These are phyloP conservation scores for Sclerotinia borealis DNA, from an alignment of 2,329 filamentous ascomycete genomes.

Conservation along the genomic window DNA sequence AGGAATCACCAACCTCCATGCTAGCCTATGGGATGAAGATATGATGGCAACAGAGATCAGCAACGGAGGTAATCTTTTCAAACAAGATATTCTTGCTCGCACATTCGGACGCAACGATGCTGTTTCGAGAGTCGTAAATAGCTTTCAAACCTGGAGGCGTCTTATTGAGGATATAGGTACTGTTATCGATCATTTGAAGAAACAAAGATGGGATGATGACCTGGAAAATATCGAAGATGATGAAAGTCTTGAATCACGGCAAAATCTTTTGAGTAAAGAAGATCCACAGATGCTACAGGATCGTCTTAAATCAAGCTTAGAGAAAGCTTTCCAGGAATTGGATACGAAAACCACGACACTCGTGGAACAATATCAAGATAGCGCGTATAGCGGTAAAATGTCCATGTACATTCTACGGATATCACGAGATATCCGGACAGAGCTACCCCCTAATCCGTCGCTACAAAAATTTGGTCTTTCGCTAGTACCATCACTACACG, in stretches of 20 bases:
- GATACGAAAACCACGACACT: conserved; percentile 48
- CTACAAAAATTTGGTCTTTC: conserved; percentile 52
- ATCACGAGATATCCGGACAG: conserved; percentile 65
- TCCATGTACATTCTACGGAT: conserved; percentile 66
- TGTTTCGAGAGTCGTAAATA: conserved; percentile 54
- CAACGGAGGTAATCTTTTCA: conserved; percentile 60
- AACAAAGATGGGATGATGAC: conserved; percentile 70
- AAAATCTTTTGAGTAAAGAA: conserved; percentile 63
- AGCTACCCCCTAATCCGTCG: conserved; percentile 49
- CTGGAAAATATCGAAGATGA: conserved; percentile 67
- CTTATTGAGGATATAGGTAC: conserved; percentile 61
- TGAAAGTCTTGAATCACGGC: conserved; percentile 58
- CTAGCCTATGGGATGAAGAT: conserved; percentile 61
- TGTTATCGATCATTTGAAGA: conserved; percentile 58
- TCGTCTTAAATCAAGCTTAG: conserved; percentile 50
- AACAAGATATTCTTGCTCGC: conserved; percentile 60
- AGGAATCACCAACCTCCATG: conserved; percentile 43
- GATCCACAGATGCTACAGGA: conserved; percentile 61
- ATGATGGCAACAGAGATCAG: conserved; percentile 60
- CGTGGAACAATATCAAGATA: conserved; percentile 42
- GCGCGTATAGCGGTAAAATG: conserved; percentile 44
- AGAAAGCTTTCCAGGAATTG: conserved; percentile 52
- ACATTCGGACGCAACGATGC: conserved; percentile 66
- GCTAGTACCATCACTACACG: conserved; percentile 59
- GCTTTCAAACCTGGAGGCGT: conserved; percentile 68